These are phyloP conservation scores for Diaporthe sp. DNA, from an alignment of 2,329 filamentous ascomycete species.

Conservation along the genomic window DNA sequence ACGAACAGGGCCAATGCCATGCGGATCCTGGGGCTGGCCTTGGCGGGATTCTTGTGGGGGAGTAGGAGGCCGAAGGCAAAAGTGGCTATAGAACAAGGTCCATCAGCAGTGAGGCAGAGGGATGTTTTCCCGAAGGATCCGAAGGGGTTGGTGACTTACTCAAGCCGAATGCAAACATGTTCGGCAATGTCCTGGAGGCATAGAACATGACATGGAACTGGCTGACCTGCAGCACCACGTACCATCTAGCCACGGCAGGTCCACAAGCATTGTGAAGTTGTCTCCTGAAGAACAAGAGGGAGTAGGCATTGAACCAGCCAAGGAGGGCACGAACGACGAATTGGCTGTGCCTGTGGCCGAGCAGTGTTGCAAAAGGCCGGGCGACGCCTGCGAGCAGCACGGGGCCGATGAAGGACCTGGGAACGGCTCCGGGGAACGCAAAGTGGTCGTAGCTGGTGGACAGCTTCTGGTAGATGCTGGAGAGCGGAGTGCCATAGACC, in stretches of 20 bases:
- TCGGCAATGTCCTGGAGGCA: conserved; percentile 89
- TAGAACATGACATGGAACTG: conserved; percentile 97
- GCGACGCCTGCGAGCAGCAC: conserved; percentile 80
- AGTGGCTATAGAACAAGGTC: conserved; percentile 65
- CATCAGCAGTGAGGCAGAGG: neutral
- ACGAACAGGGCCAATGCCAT: conserved; percentile 82
- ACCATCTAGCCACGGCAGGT: conserved; percentile 80
- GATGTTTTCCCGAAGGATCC: neutral
- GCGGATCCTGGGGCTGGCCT: conserved; percentile 63
- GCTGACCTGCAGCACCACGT: conserved; percentile 79
- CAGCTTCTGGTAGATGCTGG: conserved; percentile 66
- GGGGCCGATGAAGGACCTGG: conserved; percentile 89
- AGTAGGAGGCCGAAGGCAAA: conserved; percentile 69
- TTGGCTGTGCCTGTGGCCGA: conserved; percentile 69
- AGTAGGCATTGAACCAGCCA: conserved; percentile 79
- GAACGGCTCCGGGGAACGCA: conserved; percentile 90
- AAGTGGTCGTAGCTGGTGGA: conserved; percentile 86
- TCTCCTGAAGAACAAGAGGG: conserved; percentile 75
- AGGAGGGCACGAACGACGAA: conserved; percentile 80
- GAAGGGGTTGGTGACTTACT: conserved; percentile 67
- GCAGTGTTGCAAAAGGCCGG: conserved; percentile 72
- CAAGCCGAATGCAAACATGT: conserved; percentile 94
- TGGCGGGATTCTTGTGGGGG: conserved; percentile 50
- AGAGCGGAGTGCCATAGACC: conserved; percentile 79
- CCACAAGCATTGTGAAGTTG: conserved; percentile 79